Evolutionary conservation across 441 rosid species (phyloP).

Genomic region (Raphanus hybrid): DNA sequence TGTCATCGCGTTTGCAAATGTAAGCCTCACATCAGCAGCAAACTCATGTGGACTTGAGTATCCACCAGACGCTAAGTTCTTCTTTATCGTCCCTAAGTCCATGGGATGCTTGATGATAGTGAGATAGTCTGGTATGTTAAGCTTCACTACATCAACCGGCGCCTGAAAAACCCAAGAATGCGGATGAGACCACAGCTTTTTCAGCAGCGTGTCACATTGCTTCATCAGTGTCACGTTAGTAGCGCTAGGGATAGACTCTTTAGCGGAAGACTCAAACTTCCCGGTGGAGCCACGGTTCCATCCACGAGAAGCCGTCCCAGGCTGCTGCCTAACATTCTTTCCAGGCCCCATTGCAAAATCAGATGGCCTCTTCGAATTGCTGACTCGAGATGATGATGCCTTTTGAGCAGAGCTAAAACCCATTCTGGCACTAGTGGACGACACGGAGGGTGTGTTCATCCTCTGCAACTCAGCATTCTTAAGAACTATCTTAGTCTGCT

Average conservation of each 20-base stretch:
- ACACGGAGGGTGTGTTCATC: conserved; percentile 45
- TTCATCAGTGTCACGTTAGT: conserved; percentile 58
- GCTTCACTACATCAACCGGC: conserved; percentile 65
- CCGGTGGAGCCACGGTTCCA: conserved; percentile 53
- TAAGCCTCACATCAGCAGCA: conserved; percentile 65
- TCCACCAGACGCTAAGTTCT: conserved; percentile 50
- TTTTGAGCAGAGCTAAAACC: conserved; percentile 53
- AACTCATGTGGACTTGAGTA: conserved; percentile 69
- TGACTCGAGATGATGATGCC: conserved; percentile 31
- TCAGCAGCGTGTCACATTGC: conserved; percentile 64
- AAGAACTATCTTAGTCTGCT: conserved; percentile 54
- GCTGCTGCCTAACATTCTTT: conserved; percentile 50
- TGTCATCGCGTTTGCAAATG: conserved; percentile 72
- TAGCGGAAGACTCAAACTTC: conserved; percentile 50
- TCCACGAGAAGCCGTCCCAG: conserved; percentile 42
- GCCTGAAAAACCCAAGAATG: conserved; percentile 67
- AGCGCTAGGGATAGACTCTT: conserved; percentile 45
- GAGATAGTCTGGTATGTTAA: conserved; percentile 70
- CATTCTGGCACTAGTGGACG: conserved; percentile 59
- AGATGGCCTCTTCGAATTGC: conserved; percentile 48
- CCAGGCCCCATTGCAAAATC: conserved; percentile 49
- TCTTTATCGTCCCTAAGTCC: conserved; percentile 70
- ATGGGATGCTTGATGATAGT: conserved; percentile 68
- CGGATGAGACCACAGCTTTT: conserved; percentile 65
- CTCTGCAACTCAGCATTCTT: conserved; percentile 57